Percentiles rank a stretch among this genome's conserved stretches.
Conservation (phyloP, 1,139 yeast species). For the Yamadazyma jaroonii region DNA sequence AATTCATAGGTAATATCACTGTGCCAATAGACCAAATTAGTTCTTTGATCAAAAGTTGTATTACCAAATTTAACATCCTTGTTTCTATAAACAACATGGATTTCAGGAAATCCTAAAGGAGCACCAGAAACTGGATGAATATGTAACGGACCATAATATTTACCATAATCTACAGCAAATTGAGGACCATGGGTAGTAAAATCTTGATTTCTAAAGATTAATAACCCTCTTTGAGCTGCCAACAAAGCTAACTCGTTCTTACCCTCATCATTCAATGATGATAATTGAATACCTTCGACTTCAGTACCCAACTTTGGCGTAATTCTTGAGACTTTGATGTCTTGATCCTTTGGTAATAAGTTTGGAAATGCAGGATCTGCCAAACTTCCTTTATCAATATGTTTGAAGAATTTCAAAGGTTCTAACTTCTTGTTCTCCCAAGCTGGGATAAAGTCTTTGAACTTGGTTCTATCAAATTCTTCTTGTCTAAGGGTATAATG, state of each 20-base stretch:
- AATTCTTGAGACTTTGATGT: slow-evolving; percentile 31
- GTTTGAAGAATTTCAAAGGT: slow-evolving; percentile 47
- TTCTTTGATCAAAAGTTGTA: slow-evolving; percentile 24
- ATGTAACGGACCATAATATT: slow-evolving; percentile 66
- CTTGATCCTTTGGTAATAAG: slow-evolving; percentile 41
- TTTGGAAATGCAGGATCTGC: slow-evolving; percentile 57
- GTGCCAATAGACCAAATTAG: slow-evolving; percentile 52
- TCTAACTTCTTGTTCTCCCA: slow-evolving; percentile 44
- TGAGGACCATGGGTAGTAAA: slow-evolving; percentile 56
- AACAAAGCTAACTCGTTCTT: slow-evolving; percentile 64
- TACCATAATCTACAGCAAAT: slow-evolving; percentile 53
- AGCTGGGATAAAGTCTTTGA: slow-evolving; percentile 47
- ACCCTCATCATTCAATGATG: slow-evolving; percentile 48
- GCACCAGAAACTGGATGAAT: slow-evolving; percentile 74
- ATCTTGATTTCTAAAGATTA: slow-evolving; percentile 66
- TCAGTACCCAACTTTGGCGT: slow-evolving; percentile 71
- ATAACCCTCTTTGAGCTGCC: slow-evolving; percentile 66
- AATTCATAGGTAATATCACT: slow-evolving; percentile 68
- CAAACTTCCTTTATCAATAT: slow-evolving; percentile 51
- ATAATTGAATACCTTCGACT: slow-evolving; percentile 56
- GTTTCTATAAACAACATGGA: slow-evolving; percentile 60
- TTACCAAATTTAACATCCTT: slow-evolving; percentile 23
- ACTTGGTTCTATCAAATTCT: slow-evolving; percentile 9
- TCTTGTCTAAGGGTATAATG: slow-evolving; percentile 5
- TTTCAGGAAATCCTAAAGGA: slow-evolving; percentile 55